Conservation (phyloP, 2,329 filamentous ascomycete genomes). For the Xylariales sp. region DNA sequence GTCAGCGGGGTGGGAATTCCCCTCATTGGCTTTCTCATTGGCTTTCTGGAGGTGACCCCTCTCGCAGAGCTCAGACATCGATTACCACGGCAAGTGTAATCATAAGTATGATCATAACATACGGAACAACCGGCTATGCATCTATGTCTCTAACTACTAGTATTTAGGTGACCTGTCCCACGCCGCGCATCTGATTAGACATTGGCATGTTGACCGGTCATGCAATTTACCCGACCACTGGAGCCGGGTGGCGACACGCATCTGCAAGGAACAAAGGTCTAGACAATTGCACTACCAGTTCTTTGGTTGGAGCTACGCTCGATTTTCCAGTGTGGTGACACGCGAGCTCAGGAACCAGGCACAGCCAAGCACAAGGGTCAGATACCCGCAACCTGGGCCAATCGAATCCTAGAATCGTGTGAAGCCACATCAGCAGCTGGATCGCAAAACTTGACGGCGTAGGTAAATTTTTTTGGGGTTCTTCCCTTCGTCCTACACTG, state of each 20-base stretch:
- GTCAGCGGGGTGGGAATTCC: background rate
- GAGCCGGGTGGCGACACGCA: conserved; percentile 15
- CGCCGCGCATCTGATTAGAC: background rate
- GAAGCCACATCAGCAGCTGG: conserved; percentile 11
- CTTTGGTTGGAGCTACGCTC: background rate
- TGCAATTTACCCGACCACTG: conserved; percentile 15
- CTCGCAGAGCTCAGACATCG: background rate
- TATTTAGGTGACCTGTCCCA: background rate
- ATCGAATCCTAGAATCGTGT: conserved; percentile 20
- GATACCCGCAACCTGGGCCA: conserved; percentile 17
- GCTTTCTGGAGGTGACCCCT: background rate
- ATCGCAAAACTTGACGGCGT: background rate
- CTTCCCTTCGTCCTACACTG: background rate
- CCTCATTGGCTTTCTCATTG: background rate
- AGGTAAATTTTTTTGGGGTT: conserved; percentile 5
- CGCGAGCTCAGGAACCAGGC: conserved; percentile 35
- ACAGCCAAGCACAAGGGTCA: conserved; percentile 22
- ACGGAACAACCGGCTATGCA: background rate
- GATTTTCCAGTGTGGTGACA: conserved; percentile 19
- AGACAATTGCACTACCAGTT: conserved; percentile 11
- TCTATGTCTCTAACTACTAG: background rate
- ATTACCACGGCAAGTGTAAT: background rate
- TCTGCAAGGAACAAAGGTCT: conserved; percentile 34
- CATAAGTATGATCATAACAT: background rate
- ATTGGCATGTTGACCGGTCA: conserved; percentile 13